Evolutionary conservation across 345 rosid species (phyloP).

Genomic region (Eucalyptus sp.): DNA sequence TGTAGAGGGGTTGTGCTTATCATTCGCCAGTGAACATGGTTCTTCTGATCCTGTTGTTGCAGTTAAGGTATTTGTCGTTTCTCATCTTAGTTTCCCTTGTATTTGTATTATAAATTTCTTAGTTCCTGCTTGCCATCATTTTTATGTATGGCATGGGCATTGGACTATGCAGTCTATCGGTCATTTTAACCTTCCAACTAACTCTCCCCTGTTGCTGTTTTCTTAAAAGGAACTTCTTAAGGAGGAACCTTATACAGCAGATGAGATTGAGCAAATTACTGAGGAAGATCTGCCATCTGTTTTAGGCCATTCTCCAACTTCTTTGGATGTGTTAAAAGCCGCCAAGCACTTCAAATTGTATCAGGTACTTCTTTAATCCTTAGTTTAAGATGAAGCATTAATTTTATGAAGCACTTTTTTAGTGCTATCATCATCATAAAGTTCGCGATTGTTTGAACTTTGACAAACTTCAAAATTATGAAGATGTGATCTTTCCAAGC

Average conservation of each 20-base stretch:
- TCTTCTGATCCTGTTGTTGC: constrained; percentile 80
- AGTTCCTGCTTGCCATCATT: background rate
- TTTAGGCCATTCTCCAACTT: constrained; percentile 52
- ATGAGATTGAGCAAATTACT: constrained; percentile 60
- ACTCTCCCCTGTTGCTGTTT: background rate
- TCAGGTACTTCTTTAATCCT: constrained; percentile 35
- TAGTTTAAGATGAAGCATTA: background rate
- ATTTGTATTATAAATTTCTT: background rate
- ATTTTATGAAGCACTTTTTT: background rate
- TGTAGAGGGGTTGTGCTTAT: constrained; percentile 75
- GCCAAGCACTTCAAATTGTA: constrained; percentile 74
- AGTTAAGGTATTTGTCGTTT: constrained; percentile 52
- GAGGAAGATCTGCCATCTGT: constrained; percentile 41
- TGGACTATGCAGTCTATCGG: background rate
- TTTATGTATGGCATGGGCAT: background rate
- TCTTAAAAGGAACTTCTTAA: constrained; percentile 51
- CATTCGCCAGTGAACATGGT: constrained; percentile 40
- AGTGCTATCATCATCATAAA: background rate
- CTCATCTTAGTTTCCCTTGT: background rate
- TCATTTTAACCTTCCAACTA: background rate
- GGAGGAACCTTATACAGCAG: constrained; percentile 70
- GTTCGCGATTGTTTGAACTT: background rate
- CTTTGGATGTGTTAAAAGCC: constrained; percentile 71
- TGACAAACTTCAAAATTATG: background rate
- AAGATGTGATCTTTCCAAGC: background rate